Base-by-base conservation (phyloP, 331 rosid species). In the Rosa hybrid region DNA sequence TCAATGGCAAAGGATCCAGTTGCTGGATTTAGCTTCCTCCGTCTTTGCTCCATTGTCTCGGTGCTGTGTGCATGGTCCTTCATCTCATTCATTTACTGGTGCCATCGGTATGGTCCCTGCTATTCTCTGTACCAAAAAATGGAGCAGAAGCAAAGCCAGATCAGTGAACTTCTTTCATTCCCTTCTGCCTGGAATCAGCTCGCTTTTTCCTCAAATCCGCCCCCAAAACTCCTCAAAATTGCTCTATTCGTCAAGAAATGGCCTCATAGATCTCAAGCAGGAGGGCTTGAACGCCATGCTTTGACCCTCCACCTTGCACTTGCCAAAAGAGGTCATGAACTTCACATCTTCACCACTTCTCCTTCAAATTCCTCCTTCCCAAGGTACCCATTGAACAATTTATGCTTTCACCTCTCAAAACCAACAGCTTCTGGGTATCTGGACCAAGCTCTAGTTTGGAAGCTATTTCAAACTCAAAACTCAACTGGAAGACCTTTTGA, bases 261-360 rank as follows among this genome's bases (percentile, higher is more conserved):
- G 95, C 94, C 95, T 42, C 88, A 85, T 0, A 78, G 23, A 78
- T 90, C 94, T 79, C 91, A 77, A 4, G 93, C 90, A 1, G 91
- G 96, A 2, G 95, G 95, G 25, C 95, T 90, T 12, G 94, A 90
- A 88, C 88, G 96, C 72, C 97, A 89, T 48, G 94, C 97, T 67
- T 71, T 84, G 53, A 90, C 96, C 14, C 94, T 89, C 64, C 94
- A 91, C 46, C 86, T 88, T 39, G 91, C 84, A 41, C 96, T 91
- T 50, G 90, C 91, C 17, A 80, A 82, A 83, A 88, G 94, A 77
- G 92, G 94, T 73, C 92, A 91, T 51, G 90, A 90, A 27, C 91
- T 92, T 76, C 94, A 92, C 76, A 83, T 90, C 77, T 92, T 92
- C 87, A 90, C 97, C 68, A 81, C 92, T 25, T 79, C 76, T 53